Evolutionary conservation across 306 rosid species (phyloP).

Genomic region (Cucurbita pepo): DNA sequence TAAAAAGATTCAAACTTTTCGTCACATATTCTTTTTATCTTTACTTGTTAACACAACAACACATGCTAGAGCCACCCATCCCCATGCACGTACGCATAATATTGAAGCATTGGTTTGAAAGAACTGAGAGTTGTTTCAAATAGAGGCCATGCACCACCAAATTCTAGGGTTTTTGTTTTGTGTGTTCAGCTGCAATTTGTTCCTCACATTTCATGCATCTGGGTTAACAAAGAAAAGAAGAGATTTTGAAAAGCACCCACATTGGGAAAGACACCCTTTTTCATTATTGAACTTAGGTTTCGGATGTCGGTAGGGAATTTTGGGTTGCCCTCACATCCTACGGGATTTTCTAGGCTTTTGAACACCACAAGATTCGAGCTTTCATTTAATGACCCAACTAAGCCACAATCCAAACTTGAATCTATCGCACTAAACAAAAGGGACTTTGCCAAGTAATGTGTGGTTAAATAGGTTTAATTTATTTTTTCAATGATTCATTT

Average conservation of each 20-base stretch:
- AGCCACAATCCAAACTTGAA: background rate
- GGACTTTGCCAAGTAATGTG: background rate
- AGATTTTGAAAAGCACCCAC: background rate
- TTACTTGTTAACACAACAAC: background rate
- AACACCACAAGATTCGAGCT: background rate
- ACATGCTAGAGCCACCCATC: background rate
- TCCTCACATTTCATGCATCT: no score
- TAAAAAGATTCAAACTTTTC: background rate
- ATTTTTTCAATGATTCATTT: background rate
- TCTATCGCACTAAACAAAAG: background rate
- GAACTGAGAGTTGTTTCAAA: no score
- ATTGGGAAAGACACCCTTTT: no score
- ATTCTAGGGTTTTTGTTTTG: no score
- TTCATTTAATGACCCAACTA: background rate
- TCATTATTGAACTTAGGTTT: no score
- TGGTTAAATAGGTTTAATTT: background rate
- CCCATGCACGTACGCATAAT: background rate
- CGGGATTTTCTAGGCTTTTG: background rate
- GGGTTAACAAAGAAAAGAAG: background rate
- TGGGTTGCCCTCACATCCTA: constrained; percentile 7
- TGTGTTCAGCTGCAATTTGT: no score
- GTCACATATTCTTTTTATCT: background rate
- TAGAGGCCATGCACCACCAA: no score
- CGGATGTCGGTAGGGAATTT: background rate
- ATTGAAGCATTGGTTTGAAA: background rate